Evolutionary conservation across 2,329 filamentous ascomycete species (phyloP), one percentile per base, ranked within the genome.

Genomic region (Aspergillus ustus): DNA sequence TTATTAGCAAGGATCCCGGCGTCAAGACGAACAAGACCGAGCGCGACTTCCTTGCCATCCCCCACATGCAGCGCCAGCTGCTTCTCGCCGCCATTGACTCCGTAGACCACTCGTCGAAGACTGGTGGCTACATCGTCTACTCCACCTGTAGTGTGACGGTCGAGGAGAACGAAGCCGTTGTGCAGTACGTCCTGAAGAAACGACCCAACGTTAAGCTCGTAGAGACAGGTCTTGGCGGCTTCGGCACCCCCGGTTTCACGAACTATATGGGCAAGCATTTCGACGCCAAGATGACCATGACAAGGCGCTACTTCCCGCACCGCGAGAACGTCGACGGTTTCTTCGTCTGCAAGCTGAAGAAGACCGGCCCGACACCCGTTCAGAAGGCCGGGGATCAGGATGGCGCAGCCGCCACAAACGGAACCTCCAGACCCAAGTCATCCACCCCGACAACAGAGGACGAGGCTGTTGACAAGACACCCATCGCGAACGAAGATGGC

Each of bases 21-120:
- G 93, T 99, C 69, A 99, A 99, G 85, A 98, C 94, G 25, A 98
- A 97, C 83, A 98, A 98, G 84, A 96, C 91, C 11, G 92, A 96
- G 75, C 90, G 89, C 67, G 95, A 99, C 78, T 99, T 99, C 82
- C 87, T 97, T 77, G 88, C 90, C 72, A 87, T 99, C 56, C 93
- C 95, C 0, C 95, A 99, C 78, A 86, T 92, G 62, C 95, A 99
- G 79, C 97, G 97, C 78, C 93, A 98, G 80, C 85, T 99, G 59
- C 82, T 99, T 13, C 86, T 99, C 29, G 88, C 93, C 7, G 95
- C 95, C 52, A 97, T 99, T 66, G 95, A 99, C 81, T 96, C 92
- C 0, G 92, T 96, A 17, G 93, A 97, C 76, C 93, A 97, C 75
- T 82, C 88, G 54, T 93, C 90, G 77, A 96, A 96, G 79, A 96